Evolutionary conservation across 2,329 filamentous ascomycete species (phyloP), one percentile per base, ranked within the genome.

Genomic region (Colletotrichum spaethianum): DNA sequence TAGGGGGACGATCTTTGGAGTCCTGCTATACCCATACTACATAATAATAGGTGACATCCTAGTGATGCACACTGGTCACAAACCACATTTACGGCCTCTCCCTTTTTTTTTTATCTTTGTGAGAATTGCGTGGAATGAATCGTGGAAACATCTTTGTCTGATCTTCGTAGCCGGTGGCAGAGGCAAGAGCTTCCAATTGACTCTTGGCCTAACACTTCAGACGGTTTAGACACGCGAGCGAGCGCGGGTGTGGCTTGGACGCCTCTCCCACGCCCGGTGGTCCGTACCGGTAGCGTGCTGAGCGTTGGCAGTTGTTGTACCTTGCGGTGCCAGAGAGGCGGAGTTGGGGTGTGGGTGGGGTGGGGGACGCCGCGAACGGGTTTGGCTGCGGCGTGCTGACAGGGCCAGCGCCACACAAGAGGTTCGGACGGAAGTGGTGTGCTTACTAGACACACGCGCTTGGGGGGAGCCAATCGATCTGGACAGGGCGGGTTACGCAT

Each of bases 31-130:
- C 42, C 31, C 61, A 68, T 57, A 57, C 23, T 71, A 71, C 63
- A 72, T 72, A 72, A 72, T 68, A 72, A 52, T 26, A 40, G 44
- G 52, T 63, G 64, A 28, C 44, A 59, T 63, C 64, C 52, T 36
- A 63, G 69, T 33, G 69, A 63, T 72, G 64, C 61, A 14, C 64
- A 44, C 57, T 42, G 36, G 52, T 72, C 36, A 68, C 40, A 57
- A 68, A 60, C 40, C 59, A 23, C 33, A 26, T 26, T 4, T 16
- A 36, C 33, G 20, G 18, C 3, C n/a, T n/a, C n/a, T n/a, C n/a
- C n/a, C n/a, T n/a, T n/a, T n/a, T n/a, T 53, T 23, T 12, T 40
- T 3, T 4, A 31, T 26, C 3, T 20, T 38, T 18, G 36, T 16
- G 16, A 20, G 2, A 50, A 36, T n/a, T 20, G 14, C 16, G n/a